Evolutionary conservation across 2,329 filamentous ascomycete species (phyloP).

Genomic region (Fusarium sp.): DNA sequence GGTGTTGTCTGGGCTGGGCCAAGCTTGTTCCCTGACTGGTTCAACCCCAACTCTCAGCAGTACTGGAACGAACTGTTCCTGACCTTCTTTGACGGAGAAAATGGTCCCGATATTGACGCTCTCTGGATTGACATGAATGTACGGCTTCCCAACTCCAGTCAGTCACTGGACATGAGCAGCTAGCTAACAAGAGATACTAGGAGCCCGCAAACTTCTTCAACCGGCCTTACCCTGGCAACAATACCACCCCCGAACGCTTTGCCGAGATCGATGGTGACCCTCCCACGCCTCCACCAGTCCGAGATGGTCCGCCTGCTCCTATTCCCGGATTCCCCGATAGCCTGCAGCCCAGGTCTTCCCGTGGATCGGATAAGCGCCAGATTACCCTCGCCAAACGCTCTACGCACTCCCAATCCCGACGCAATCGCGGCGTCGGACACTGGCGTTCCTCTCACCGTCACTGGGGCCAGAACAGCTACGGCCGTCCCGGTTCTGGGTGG

Average conservation of each 20-base stretch:
- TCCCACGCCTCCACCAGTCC: constrained; percentile 68
- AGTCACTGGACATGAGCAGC: too few species aligned
- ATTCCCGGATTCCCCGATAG: constrained; percentile 42
- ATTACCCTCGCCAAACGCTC: neutral
- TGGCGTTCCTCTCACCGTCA: constrained; percentile 23
- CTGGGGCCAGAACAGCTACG: constrained; percentile 28
- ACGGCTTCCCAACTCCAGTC: too few species aligned
- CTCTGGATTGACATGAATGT: constrained; percentile 77
- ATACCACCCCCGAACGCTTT: constrained; percentile 44
- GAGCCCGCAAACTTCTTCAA: constrained; percentile 48
- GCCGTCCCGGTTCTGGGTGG: constrained; percentile 19
- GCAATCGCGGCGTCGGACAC: constrained; percentile 14
- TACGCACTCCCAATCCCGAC: neutral
- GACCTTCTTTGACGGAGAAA: constrained; percentile 68
- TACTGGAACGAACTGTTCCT: constrained; percentile 77
- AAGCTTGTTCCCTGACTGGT: constrained; percentile 80
- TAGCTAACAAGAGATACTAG: too few species aligned
- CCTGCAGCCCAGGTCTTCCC: constrained; percentile 31
- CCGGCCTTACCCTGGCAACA: constrained; percentile 50
- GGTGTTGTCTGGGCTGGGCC: constrained; percentile 83
- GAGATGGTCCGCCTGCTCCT: constrained; percentile 49
- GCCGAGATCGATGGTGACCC: constrained; percentile 59
- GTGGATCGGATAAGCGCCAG: constrained; percentile 2
- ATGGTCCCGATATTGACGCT: constrained; percentile 77
- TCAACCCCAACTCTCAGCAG: constrained; percentile 65